Evolutionary conservation across 768 basidiomycete species (phyloP).

Genomic region (Saitozyma podzolica): DNA sequence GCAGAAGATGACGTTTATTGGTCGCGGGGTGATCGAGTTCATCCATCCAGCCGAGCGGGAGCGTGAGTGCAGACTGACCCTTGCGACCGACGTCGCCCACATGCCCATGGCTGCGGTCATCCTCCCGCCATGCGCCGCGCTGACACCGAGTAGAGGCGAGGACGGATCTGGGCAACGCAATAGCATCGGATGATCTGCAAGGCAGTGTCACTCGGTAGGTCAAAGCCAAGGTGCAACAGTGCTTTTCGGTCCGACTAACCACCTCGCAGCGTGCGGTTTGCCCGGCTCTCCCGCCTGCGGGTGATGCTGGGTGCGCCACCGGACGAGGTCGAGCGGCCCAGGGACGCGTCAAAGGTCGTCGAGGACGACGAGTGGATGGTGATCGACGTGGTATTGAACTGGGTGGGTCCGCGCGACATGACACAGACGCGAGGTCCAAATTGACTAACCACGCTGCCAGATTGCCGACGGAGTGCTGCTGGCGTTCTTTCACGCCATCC

Average conservation of each 20-base stretch:
- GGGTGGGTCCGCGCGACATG: conserved; percentile 34
- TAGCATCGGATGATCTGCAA: conserved; percentile 45
- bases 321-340: conserved; percentile 42
- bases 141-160: conserved; percentile 36
- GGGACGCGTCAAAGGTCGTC: conserved; percentile 38
- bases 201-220: conserved; percentile 52
- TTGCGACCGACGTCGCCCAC: background rate
- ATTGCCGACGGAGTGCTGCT: conserved; percentile 49
- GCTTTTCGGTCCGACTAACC: background rate
- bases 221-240: background rate
- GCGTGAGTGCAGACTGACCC: conserved; percentile 32
- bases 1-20: conserved; percentile 48
- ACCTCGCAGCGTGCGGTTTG: conserved; percentile 45
- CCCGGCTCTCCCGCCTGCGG: conserved; percentile 47
- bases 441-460: conserved; percentile 13
- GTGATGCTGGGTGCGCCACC: conserved; percentile 46
- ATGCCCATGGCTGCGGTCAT: too few relatives aligned
- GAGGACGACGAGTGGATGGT: conserved; percentile 51
- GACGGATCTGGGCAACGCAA: conserved; percentile 44
- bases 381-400: conserved; percentile 51
- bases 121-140: too few relatives aligned
- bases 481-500: conserved; percentile 53
- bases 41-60: conserved; percentile 51
- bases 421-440: conserved; percentile 1
- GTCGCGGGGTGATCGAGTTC: conserved; percentile 50